Evolutionary conservation across 202 grass and related monocot species (phyloP), one percentile per base, ranked within the genome.

Genomic region (Dendrocalamus latiflorus): DNA sequence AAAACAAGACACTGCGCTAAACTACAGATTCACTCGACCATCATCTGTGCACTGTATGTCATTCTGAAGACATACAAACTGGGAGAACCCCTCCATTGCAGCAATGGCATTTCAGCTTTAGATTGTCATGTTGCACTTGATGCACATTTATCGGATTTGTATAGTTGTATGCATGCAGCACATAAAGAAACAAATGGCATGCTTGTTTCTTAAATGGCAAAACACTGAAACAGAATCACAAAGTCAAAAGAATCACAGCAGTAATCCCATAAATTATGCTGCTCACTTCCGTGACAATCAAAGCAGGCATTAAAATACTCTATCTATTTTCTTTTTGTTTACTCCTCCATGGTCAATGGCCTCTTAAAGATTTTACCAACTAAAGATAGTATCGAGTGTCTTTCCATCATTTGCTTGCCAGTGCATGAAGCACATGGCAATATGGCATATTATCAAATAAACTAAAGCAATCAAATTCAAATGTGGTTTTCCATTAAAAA

Each of bases 251-350:
- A 73, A 54, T 62, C 53, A 13, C 34, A 78, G 25, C 1, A n/a
- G 34, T 59, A 74, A 74, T 6, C 14, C 3, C 39, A 43, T 68
- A 65, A 42, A 63, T 11, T 82, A 83, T 68, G 58, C 24, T 60
- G 9, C 68, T 66, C 30, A 16, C 22, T 51, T 44, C 6, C 8
- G 25, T 37, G 9, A 7, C 61, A 75, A 70, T 49, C 56, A 74
- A 83, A 86, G 43, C 42, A 83, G 44, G 33, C 75, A 83, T 70
- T 69, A 80, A 63, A 75, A 63, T 39, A 86, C 26, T 57, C 21
- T 53, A 54, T 80, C 1, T 77, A 68, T 59, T 14, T 73, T 57
- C 9, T 68, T 70, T 75, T 75, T 66, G 51, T 78, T 55, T 75
- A 79, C 50, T 63, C 53, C 34, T 47, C 55, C 28, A 83, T 55